phyloP scores from a whole-genome alignment of 805 yeast genomes.

The Myxozyma lipomycoides region DNA sequence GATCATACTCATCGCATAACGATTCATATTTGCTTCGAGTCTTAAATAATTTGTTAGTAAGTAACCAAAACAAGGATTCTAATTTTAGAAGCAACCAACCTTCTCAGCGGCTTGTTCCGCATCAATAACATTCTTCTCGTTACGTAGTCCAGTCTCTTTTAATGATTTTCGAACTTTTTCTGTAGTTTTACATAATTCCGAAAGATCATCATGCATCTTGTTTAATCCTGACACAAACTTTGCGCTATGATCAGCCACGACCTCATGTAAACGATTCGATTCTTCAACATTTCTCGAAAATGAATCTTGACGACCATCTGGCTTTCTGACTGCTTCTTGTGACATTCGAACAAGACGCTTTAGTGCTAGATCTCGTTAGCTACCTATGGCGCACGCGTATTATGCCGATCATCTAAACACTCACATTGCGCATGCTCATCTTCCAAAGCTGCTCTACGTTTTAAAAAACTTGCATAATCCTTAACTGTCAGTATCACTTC shows the following conservation, averaged over 20 bases:
- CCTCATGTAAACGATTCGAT: conserved; percentile 74
- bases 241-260: conserved; percentile 62
- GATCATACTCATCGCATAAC: conserved; percentile 81
- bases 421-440: conserved; percentile 52
- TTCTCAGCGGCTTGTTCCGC: conserved; percentile 82
- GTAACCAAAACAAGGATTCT: not conserved
- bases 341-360: conserved; percentile 64
- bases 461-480: conserved; percentile 68
- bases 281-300: conserved; percentile 63
- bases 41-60: conserved; percentile 19
- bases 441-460: conserved; percentile 72
- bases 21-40: conserved; percentile 75
- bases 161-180: conserved; percentile 66
- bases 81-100: conserved; percentile 1
- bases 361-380: conserved; percentile 54
- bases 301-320: conserved; percentile 56
- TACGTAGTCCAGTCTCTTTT: conserved; percentile 76
- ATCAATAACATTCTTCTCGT: conserved; percentile 81
- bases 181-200: conserved; percentile 64
- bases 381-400: not conserved
- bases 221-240: conserved; percentile 68
- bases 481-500: not conserved
- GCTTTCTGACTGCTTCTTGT: conserved; percentile 46
- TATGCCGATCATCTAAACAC: conserved; percentile 6
- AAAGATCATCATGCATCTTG: conserved; percentile 80